phyloP scores from a whole-genome alignment of 441 rosid genomes.

The Gossypium schwendimanii region DNA sequence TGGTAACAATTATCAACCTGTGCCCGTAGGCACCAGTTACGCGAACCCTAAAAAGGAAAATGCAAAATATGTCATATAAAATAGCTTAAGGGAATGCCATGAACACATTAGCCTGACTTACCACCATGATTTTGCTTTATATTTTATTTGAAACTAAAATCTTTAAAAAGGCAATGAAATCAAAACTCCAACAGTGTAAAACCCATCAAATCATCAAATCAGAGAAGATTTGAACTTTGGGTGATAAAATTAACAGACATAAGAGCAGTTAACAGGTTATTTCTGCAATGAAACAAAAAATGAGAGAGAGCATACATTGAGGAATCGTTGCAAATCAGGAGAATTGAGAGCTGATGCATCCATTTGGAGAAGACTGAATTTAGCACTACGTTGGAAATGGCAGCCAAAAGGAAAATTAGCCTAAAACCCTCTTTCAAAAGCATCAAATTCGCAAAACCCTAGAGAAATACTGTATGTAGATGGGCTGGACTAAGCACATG shows the following conservation, averaged over 20 bases:
- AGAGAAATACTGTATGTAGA: neutral
- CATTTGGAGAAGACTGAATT: conserved; percentile 27
- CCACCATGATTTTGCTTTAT: neutral
- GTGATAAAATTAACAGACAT: no score
- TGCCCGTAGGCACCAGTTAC: neutral
- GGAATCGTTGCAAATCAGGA: conserved; percentile 57
- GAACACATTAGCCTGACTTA: neutral
- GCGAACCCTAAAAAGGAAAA: neutral
- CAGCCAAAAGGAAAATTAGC: neutral
- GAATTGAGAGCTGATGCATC: conserved; percentile 46
- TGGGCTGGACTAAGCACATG: neutral
- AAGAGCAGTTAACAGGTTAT: neutral
- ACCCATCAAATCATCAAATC: neutral
- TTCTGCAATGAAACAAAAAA: neutral
- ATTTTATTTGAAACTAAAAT: neutral
- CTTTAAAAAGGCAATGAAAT: neutral
- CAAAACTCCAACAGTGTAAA: neutral
- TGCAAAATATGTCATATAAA: neutral
- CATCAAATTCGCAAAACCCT: neutral
- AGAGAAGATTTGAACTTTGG: neutral
- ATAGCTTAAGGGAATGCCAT: neutral
- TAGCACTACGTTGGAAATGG: neutral
- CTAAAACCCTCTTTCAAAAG: neutral
- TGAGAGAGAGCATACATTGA: conserved; percentile 36
- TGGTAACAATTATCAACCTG: no score